phyloP scores from a whole-genome alignment of 345 rosid genomes.

The Populus nigra region DNA sequence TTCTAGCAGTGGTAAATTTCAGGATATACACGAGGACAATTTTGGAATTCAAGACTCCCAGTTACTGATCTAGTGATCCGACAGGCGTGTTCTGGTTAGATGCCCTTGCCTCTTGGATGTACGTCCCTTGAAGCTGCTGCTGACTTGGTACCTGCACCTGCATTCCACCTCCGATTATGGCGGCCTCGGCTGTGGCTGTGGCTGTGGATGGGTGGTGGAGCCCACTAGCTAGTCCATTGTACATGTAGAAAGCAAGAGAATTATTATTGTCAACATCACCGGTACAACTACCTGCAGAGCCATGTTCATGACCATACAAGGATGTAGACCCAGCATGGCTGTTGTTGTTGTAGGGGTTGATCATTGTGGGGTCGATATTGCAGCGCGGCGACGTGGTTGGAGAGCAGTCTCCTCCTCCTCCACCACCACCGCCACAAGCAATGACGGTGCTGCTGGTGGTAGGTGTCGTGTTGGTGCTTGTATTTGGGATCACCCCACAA shows the following conservation, averaged over 20 bases:
- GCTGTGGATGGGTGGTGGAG: conserved; percentile 6
- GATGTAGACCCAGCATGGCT: conserved; percentile 1
- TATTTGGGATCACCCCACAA: conserved; percentile 24
- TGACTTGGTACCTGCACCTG: neutral
- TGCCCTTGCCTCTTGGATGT: conserved; percentile 22
- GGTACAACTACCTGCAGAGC: neutral
- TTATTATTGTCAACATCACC: conserved; percentile 2
- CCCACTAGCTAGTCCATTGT: conserved; percentile 6
- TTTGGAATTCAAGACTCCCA: neutral
- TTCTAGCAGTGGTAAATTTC: neutral
- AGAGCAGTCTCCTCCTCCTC: conserved; percentile 30
- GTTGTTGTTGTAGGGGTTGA: neutral
- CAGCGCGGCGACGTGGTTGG: conserved; percentile 35
- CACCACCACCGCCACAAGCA: conserved; percentile 2
- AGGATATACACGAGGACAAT: neutral
- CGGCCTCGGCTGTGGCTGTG: neutral
- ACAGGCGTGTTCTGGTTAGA: conserved; percentile 32
- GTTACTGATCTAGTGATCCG: conserved; percentile 11
- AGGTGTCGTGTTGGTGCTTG: conserved; percentile 30
- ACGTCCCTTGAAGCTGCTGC: conserved; percentile 9
- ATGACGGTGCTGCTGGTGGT: conserved; percentile 30
- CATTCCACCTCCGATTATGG: conserved; percentile 6
- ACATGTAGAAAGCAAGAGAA: conserved; percentile 34
- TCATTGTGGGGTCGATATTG: conserved; percentile 13
- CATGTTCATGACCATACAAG: neutral